These are phyloP conservation scores for Lasiosphaeris hirsuta DNA, from an alignment of 495 filamentous ascomycete species.

Conservation along the genomic window DNA sequence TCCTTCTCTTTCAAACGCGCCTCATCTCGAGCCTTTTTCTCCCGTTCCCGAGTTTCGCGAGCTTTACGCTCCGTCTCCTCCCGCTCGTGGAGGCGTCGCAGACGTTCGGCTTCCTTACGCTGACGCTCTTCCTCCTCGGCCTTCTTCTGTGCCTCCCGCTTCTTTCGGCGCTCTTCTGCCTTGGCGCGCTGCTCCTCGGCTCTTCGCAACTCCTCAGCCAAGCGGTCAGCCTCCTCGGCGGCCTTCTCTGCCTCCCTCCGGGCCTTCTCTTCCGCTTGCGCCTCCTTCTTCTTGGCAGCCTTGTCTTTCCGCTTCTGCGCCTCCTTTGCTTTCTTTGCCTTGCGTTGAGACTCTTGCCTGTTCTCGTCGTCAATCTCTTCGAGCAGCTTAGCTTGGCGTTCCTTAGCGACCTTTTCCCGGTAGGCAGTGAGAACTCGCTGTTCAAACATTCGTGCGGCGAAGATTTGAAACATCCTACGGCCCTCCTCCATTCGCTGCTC, in stretches of 20 bases:
- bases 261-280: slow-evolving; percentile 85
- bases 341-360: slow-evolving; percentile 66
- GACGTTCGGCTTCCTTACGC: slow-evolving; percentile 58
- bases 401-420: slow-evolving; percentile 88
- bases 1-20: slow-evolving; percentile 66
- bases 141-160: slow-evolving; percentile 88
- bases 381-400: slow-evolving; percentile 86
- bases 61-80: slow-evolving; percentile 81
- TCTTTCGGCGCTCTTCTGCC: slow-evolving; percentile 86
- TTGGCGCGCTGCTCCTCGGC: slow-evolving; percentile 73
- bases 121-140: slow-evolving; percentile 81
- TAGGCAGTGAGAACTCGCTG: slow-evolving; percentile 96
- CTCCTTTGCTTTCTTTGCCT: slow-evolving; percentile 90
- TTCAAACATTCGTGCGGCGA: slow-evolving; percentile 98
- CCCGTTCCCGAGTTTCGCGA: slow-evolving; percentile 75
- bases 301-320: slow-evolving; percentile 92
- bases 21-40: slow-evolving; percentile 76
- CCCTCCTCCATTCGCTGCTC: slow-evolving; percentile 99
- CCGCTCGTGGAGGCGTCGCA: slow-evolving; percentile 73
- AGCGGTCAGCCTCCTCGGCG: slow-evolving; percentile 77
- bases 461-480: slow-evolving; percentile 98
- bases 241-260: slow-evolving; percentile 83
- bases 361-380: slow-evolving; percentile 88
- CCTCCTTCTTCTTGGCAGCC: slow-evolving; percentile 76
- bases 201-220: slow-evolving; percentile 74